phyloP scores from a whole-genome alignment of 352 stramenopile species.

The Phytopythium chamaehyphon region DNA sequence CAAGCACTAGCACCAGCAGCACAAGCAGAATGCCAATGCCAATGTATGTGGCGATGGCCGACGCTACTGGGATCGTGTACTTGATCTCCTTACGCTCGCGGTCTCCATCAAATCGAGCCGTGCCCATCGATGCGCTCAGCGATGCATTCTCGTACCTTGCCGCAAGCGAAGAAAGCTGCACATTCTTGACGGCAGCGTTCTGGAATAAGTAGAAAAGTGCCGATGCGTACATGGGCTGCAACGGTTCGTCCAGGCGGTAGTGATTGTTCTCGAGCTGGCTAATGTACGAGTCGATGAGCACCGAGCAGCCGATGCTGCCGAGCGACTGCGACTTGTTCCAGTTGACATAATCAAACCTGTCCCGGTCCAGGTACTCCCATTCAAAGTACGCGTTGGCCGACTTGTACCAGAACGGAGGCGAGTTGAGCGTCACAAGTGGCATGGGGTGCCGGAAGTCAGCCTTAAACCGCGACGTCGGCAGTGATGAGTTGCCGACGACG shows the following conservation, averaged over 20 bases:
- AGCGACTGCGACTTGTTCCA: conserved; percentile 14
- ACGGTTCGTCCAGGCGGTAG: conserved; percentile 40
- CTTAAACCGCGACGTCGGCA: conserved; percentile 11
- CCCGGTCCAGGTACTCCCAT: conserved; percentile 23
- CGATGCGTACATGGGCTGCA: conserved; percentile 46
- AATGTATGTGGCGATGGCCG: conserved; percentile 35
- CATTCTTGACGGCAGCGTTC: conserved; percentile 27
- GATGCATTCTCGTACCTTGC: conserved; percentile 3
- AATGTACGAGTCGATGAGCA: conserved; percentile 49
- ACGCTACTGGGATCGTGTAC: conserved; percentile 34
- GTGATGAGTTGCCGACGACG: conserved; percentile 19
- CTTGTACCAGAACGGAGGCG: conserved; percentile 18
- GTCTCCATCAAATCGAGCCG: conserved; percentile 27
- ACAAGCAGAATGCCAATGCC: conserved; percentile 30
- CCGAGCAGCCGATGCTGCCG: conserved; percentile 25
- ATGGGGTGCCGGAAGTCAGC: conserved; percentile 22
- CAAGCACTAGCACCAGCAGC: conserved; percentile 18
- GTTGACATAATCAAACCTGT: conserved; percentile 1
- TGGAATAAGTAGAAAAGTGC: conserved; percentile 51
- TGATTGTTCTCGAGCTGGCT: conserved; percentile 34
- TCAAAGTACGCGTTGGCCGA: conserved; percentile 12
- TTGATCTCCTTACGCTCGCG: conserved; percentile 41
- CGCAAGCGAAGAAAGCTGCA: conserved; percentile 7
- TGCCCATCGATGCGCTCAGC: conserved; percentile 17
- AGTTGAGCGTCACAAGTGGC: conserved; percentile 24